A percentile compares a stretch with the other conserved stretches of the same genome.
Evolutionary conservation across 2,329 filamentous ascomycete genomes (phyloP).

Genomic region (Nothopassalora personata): DNA sequence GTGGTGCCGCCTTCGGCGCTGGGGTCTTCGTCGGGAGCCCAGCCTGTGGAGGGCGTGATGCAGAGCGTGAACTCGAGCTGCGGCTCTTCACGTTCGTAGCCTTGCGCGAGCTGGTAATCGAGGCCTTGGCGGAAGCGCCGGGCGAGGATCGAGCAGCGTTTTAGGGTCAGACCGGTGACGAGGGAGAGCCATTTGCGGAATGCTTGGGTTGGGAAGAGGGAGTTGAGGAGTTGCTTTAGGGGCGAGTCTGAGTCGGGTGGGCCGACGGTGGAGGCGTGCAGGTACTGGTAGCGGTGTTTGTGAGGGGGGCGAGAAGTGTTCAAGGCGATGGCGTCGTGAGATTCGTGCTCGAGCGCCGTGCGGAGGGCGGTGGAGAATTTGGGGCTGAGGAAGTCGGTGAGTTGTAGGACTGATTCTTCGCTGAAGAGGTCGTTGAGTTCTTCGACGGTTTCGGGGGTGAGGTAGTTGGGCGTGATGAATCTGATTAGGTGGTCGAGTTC

Average conservation of each 20-base stretch:
- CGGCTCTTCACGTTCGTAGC: constrained; percentile 65
- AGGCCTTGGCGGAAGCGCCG: constrained; percentile 79
- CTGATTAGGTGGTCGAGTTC: constrained; percentile 87
- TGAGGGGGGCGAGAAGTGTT: constrained; percentile 72
- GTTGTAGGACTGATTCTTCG: constrained; percentile 75
- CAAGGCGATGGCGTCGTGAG: constrained; percentile 37
- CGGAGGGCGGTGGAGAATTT: constrained; percentile 71
- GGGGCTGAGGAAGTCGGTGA: constrained; percentile 70
- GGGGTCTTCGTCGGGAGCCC: constrained; percentile 66
- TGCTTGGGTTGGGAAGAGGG: constrained; percentile 74
- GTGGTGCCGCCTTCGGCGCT: constrained; percentile 39
- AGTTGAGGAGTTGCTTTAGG: constrained; percentile 72
- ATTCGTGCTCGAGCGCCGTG: constrained; percentile 63
- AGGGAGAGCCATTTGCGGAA: constrained; percentile 88
- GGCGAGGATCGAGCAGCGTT: constrained; percentile 71
- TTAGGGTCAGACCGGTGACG: constrained; percentile 69
- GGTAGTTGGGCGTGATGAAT: constrained; percentile 83
- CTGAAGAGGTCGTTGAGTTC: constrained; percentile 74
- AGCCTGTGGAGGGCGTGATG: constrained; percentile 77
- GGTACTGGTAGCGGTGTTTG: constrained; percentile 89
- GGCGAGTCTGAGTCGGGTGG: constrained; percentile 40
- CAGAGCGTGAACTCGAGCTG: constrained; percentile 83
- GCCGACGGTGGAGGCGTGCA: constrained; percentile 43
- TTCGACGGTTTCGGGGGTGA: constrained; percentile 86
- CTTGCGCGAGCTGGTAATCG: constrained; percentile 90